Conservation (phyloP, 2,329 filamentous ascomycete species). For the Fusarium newnesense region DNA sequence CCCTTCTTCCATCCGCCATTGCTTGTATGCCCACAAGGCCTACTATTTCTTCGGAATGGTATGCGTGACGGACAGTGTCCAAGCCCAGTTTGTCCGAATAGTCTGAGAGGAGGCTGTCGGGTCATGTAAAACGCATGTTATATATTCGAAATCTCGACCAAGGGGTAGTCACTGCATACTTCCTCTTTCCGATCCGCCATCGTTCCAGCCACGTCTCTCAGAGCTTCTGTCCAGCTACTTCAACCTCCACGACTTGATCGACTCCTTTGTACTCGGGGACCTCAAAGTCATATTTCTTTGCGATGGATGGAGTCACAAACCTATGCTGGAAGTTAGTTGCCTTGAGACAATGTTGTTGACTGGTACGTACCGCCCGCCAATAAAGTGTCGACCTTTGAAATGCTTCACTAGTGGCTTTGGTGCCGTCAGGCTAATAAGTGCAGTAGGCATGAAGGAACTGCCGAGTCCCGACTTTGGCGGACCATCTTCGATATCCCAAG, state of each 20-base stretch:
- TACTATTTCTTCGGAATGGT: slow-evolving; percentile 50
- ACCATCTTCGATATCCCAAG: slow-evolving; percentile 91
- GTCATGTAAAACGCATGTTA: slow-evolving; percentile 58
- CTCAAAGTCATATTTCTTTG: slow-evolving; percentile 87
- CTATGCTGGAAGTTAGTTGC: slow-evolving; percentile 53
- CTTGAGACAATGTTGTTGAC: not conserved
- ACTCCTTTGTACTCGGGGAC: slow-evolving; percentile 84
- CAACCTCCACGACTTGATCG: slow-evolving; percentile 88
- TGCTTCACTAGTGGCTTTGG: slow-evolving; percentile 89
- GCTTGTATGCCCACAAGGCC: slow-evolving; percentile 59
- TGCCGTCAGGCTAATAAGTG: slow-evolving; percentile 88
- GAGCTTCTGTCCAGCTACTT: slow-evolving; percentile 61
- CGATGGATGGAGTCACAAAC: slow-evolving; percentile 82
- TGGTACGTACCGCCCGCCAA: slow-evolving; percentile 78
- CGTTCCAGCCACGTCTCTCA: slow-evolving; percentile 47
- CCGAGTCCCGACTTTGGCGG: slow-evolving; percentile 82
- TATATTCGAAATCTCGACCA: slow-evolving; percentile 15
- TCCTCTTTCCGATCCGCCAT: slow-evolving; percentile 6
- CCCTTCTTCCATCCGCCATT: slow-evolving; percentile 60
- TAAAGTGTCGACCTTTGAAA: slow-evolving; percentile 89
- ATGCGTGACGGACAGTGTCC: slow-evolving; percentile 67
- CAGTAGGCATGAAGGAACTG: slow-evolving; percentile 80
- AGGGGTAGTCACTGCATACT: slow-evolving; percentile 2
- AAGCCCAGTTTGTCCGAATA: slow-evolving; percentile 69
- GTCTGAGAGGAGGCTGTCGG: slow-evolving; percentile 63